Base-by-base conservation (phyloP, 2,329 filamentous ascomycete genomes). In the Penicillium crustosum region DNA sequence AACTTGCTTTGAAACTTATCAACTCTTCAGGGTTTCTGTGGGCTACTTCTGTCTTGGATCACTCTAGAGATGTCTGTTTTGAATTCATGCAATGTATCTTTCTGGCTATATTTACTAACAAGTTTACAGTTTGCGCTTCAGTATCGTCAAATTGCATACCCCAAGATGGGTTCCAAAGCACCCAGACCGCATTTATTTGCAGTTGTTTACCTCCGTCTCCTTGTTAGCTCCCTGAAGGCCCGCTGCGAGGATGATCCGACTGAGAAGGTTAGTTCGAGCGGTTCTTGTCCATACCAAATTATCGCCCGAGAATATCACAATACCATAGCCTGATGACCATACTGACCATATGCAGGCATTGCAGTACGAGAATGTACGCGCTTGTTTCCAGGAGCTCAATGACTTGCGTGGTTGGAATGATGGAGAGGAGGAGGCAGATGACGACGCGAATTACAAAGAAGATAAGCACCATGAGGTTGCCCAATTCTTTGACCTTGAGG, bases 401-500 rank as follows among this genome's bases (percentile, higher is more conserved):
- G n/a, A 21, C 7, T n/a, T 56, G 9, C 19, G 19, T 7, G 53
- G 53, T 4, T 56, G 53, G 53, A 10, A 31, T n/a, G 53, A 56
- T 17, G 53, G 12, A n/a, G 29, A 44, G 19, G 53, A 56, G 6
- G 12, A 27, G 17, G 4, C 31, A 21, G 15, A 36, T n/a, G 12
- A 29, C 2, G 23, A 19, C 1, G 10, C 23, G 19, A 17, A 33
- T 9, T 6, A n/a, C 17, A 51, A 38, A 19, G 53, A 56, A 52
- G 29, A 21, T 33, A 23, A 17, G n/a, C 53, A 45, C 10, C 27
- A 15, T 39, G n/a, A 21, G 4, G n/a, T 31, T n/a, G 53, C 39
- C 13, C n/a, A 21, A 25, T 56, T 56, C 4, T 52, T 52, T 6
- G 19, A 56, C 31, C 27, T 56, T n/a, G 53, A 56, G 25, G 53